Conservation (phyloP, 225 moss, liverwort and hornwort species). For the Ulota crispa region DNA sequence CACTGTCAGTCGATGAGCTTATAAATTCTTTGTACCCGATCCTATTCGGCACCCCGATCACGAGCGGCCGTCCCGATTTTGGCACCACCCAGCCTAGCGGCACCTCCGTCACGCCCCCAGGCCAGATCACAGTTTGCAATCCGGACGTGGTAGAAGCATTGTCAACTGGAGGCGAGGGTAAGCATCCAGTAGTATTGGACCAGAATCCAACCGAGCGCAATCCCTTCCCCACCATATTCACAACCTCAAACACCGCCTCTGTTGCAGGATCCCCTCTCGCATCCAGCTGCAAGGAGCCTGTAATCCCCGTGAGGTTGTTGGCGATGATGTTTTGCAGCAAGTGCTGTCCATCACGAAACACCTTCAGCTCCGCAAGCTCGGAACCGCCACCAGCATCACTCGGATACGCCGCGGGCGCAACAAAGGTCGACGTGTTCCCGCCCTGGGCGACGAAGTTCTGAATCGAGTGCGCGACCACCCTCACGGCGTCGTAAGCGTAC, state of each 20-base stretch:
- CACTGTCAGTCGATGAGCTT: constrained; percentile 32
- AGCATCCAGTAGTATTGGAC: constrained; percentile 64
- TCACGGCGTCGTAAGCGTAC: constrained; percentile 58
- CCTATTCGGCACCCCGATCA: constrained; percentile 82
- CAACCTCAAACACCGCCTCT: constrained; percentile 56
- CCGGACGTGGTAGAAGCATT: constrained; percentile 20
- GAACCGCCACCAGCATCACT: constrained; percentile 47
- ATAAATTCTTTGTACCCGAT: constrained; percentile 82
- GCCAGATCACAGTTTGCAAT: constrained; percentile 83
- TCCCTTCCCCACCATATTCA: constrained; percentile 82
- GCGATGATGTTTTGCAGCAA: constrained; percentile 52
- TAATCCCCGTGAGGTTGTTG: constrained; percentile 58
- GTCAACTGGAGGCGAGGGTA: constrained; percentile 31
- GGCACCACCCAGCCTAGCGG: constrained; percentile 90
- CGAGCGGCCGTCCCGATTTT: constrained; percentile 54
- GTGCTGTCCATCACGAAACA: constrained; percentile 52
- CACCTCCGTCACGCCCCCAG: constrained; percentile 66
- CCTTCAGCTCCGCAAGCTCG: constrained; percentile 56
- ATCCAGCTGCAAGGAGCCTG: constrained; percentile 60
- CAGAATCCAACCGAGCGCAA: constrained; percentile 78
- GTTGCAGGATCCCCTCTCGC: constrained; percentile 49
- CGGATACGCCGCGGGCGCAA: constrained; percentile 26
- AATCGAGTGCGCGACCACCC: constrained; percentile 53
- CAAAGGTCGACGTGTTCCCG: constrained; percentile 33
- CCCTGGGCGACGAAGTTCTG: constrained; percentile 30